phyloP scores from a whole-genome alignment of 2,329 filamentous ascomycete genomes.

The Cladophialophora yegresii region DNA sequence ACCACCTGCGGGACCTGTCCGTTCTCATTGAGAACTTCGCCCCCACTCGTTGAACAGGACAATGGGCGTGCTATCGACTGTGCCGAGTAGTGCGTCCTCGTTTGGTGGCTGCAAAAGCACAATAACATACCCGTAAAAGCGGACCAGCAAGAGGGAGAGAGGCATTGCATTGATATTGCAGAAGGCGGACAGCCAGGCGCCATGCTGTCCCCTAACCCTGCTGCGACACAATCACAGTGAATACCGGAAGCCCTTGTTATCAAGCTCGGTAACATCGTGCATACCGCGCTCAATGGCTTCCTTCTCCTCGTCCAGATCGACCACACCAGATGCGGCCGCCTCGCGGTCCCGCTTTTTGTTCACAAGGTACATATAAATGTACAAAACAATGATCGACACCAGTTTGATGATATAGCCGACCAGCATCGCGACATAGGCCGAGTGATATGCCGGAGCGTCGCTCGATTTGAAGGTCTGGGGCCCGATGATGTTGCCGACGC shows the following conservation, averaged over 20 bases:
- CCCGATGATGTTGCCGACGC: conserved; percentile 45
- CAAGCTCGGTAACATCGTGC: conserved; percentile 56
- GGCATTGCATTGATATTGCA: background rate
- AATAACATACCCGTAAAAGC: background rate
- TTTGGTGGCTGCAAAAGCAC: background rate
- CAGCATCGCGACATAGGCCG: conserved; percentile 56
- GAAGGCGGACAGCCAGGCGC: background rate
- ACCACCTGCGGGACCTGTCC: conserved; percentile 17
- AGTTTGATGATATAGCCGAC: conserved; percentile 59
- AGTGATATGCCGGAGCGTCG: conserved; percentile 54
- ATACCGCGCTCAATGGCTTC: conserved; percentile 52
- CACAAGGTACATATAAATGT: conserved; percentile 57
- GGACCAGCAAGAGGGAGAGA: background rate
- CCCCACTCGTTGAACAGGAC: conserved; percentile 22
- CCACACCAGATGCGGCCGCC: conserved; percentile 40
- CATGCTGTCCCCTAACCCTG: background rate
- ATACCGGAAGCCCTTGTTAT: conserved; percentile 59
- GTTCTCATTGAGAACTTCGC: conserved; percentile 17
- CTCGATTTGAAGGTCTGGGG: conserved; percentile 54
- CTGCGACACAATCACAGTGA: conserved; percentile 42
- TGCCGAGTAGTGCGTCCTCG: background rate
- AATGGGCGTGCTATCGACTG: conserved; percentile 15
- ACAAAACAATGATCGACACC: conserved; percentile 53
- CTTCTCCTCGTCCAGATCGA: conserved; percentile 48
- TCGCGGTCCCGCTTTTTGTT: conserved; percentile 59